phyloP scores from a whole-genome alignment of 164 flowering plant species.

The Magnolia officinalis region DNA sequence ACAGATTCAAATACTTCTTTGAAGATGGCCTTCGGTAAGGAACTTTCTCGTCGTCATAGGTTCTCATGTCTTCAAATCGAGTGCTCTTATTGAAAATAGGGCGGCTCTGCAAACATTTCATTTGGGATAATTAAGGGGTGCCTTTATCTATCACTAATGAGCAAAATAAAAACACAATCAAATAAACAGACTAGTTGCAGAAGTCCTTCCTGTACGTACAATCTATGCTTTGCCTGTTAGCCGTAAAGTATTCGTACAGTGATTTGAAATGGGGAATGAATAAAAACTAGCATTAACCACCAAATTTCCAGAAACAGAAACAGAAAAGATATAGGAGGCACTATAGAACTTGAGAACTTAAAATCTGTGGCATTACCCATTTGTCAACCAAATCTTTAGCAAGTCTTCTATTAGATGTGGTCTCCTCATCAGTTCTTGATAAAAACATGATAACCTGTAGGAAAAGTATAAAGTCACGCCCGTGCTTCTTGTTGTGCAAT shows the following conservation, averaged over 20 bases:
- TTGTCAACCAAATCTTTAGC: conserved; percentile 96
- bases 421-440: conserved; percentile 94
- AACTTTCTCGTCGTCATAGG: conserved; percentile 64
- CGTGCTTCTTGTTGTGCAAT: not conserved
- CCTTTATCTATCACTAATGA: not conserved
- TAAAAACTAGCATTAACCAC: not conserved
- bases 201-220: not conserved
- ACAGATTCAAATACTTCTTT: conserved; percentile 50
- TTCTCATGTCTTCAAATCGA: conserved; percentile 90
- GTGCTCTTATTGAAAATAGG: conserved; percentile 98
- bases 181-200: not conserved
- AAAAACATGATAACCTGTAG: conserved; percentile 94
- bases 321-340: not conserved
- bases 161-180: not conserved
- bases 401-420: conserved; percentile 76
- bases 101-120: conserved; percentile 68
- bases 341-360: not conserved
- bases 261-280: not conserved
- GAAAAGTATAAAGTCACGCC: not conserved
- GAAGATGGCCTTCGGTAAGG: conserved; percentile 56
- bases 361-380: conserved; percentile 65
- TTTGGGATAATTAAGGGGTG: not conserved
- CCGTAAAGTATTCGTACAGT: not conserved
- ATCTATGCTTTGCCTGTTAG: not conserved
- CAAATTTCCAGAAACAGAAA: not conserved